phyloP scores from a whole-genome alignment of 805 yeast genomes.

The Ogataea glucozyma region DNA sequence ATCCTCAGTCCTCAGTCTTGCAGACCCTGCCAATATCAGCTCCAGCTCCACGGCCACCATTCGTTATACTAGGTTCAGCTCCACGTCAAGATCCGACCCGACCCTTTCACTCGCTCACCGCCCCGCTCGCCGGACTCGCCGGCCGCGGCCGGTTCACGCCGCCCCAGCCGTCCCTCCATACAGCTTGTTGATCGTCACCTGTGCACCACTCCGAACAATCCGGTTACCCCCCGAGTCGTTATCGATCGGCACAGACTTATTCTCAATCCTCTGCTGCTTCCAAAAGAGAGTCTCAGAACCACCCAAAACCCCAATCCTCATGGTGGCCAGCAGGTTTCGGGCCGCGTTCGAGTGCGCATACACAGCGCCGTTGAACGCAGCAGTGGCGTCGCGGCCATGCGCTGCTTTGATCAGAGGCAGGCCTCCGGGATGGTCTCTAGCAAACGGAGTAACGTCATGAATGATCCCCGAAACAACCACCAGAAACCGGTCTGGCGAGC shows the following conservation, averaged over 20 bases:
- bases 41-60: no score
- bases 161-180: constrained; percentile 61
- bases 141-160: constrained; percentile 40
- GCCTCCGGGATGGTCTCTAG: constrained; percentile 95
- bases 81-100: background rate
- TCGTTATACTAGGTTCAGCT: no score
- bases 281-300: constrained; percentile 82
- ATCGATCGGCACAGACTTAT: constrained; percentile 60
- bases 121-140: no score
- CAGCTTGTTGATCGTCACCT: constrained; percentile 45
- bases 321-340: constrained; percentile 82
- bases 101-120: background rate
- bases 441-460: constrained; percentile 89
- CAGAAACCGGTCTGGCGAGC: constrained; percentile 44
- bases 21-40: no score
- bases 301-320: constrained; percentile 88
- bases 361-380: constrained; percentile 94
- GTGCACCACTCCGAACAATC: constrained; percentile 62
- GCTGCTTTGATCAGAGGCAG: constrained; percentile 73
- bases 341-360: constrained; percentile 94
- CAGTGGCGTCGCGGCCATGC: constrained; percentile 90
- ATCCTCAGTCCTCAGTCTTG: no score
- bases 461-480: constrained; percentile 89
- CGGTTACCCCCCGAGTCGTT: constrained; percentile 53
- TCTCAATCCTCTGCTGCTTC: constrained; percentile 69